Evolutionary conservation across 176 grass and related monocot species (phyloP), one percentile per base, ranked within the genome.

Genomic region (Elaeis guineensis): DNA sequence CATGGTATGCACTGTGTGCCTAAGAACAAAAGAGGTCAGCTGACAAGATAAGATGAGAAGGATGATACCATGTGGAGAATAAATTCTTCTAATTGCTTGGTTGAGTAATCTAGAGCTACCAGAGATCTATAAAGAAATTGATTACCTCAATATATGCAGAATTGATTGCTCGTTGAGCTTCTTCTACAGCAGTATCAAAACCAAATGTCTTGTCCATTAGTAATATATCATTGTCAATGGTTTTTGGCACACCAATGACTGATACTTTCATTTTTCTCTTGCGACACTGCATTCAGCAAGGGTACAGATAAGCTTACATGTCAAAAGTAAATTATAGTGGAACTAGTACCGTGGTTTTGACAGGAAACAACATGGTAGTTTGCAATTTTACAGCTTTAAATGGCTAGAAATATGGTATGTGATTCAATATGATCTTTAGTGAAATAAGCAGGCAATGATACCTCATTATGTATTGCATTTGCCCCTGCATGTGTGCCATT

Each of bases 201-300:
- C 93, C 93, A 70, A 98, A 98, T 17, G 87, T 98, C 69, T 92
- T 98, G 72, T 98, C 93, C 84, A 98, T 85, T 52, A 98, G 71
- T 80, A 92, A 50, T 83, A 98, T 92, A 71, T 98, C 93, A 75
- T 98, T 98, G 72, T 98, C 93, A 73, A 98, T 98, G 50, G 87
- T 89, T 81, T 98, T 98, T 49, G 93, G 87, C 20, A 92, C 93
- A 8, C 93, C 57, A 5, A 92, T 70, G 58, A 98, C 66, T 0
- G 87, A 92, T n/a, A 92, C 84, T 72, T 98, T 75, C 67, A 92
- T 61, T 71, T 98, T 98, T 71, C 87, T 92, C 76, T 71, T 91
- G 24, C 81, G 70, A 66, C 93, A 98, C 93, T 98, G 67, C 28
- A 65, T 56, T 57, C 16, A 21, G 57, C 21, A 54, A 44, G 35